Base-by-base conservation (phyloP, 371 early-diverging fungal genomes). In the Entomophthora muscae region DNA sequence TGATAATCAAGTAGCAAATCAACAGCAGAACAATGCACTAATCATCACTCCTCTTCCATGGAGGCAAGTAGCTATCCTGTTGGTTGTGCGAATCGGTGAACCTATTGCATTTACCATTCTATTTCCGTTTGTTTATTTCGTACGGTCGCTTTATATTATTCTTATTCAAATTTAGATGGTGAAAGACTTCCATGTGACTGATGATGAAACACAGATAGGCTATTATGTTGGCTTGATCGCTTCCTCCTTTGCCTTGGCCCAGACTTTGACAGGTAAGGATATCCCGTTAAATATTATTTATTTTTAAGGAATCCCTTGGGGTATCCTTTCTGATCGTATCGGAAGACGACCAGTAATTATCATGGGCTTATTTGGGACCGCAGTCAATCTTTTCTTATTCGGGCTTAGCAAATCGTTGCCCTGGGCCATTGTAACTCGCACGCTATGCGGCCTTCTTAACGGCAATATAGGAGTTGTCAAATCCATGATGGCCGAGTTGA, bases 381-480 rank as follows among this genome's bases (percentile, higher is more conserved):
- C 82, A 1, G 64, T 82, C 2, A 77, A 83, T 22, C 78, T 79
- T 24, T 24, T 85, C 17, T 59, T 84, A 32, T 92, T 95, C 72
- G 95, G 91, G 0, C 65, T 88, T 21, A 81, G 84, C 32, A 79
- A 77, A 29, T 76, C 81, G 1, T 81, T 82, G 51, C 53, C 69
- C 3, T 82, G 78, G 80, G 92, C 91, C 1, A 63, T 91, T 27
- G 67, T 72, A 5, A 74, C 81, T 10, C 79, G 91, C 2, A 70
- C 76, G 13, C 57, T 83, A 31, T 83, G 85, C 66, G 95, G 95
- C 3, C 61, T 88, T 22, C 66, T 93, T 52, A 89, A 88, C 68
- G 84, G 82, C 17, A 95, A 91, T 65, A 76, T 86, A n/a, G 87
- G 86, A 5, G 88, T 90, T 1, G 75, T 86, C 28, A 92, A 92